Evolutionary conservation across 75 land plant genomes (phyloP).

Genomic region (Cryptomeria japonica): DNA sequence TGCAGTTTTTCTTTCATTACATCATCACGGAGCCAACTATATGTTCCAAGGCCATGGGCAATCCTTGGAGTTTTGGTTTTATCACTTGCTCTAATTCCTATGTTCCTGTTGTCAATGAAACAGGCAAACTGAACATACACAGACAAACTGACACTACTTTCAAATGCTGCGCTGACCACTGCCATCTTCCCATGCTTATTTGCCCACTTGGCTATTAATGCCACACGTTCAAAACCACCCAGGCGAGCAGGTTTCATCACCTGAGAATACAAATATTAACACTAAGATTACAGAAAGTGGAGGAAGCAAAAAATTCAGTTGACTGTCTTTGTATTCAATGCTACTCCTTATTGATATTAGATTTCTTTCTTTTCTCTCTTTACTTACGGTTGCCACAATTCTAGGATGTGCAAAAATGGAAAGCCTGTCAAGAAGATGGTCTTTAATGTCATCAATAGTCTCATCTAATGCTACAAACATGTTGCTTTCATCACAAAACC

Average conservation of each 20-base stretch:
- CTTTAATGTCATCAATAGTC: conserved; percentile 58
- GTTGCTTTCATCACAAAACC: conserved; percentile 79
- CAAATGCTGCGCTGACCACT: conserved; percentile 89
- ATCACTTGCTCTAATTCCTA: conserved; percentile 25
- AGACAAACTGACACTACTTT: conserved; percentile 73
- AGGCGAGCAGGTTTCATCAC: conserved; percentile 90
- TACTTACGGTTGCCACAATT: conserved; percentile 84
- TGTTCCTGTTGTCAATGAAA: conserved; percentile 55
- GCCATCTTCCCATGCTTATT: conserved; percentile 66
- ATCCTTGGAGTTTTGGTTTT: conserved; percentile 17
- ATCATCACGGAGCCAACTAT: conserved; percentile 82
- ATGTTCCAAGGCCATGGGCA: conserved; percentile 98
- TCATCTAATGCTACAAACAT: conserved; percentile 94
- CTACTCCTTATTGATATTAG: background rate
- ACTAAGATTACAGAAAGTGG: background rate
- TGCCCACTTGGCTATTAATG: conserved; percentile 73
- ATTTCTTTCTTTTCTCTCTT: background rate
- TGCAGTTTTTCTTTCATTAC: conserved; percentile 35
- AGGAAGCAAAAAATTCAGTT: background rate
- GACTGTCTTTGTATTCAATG: background rate
- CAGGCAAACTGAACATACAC: conserved; percentile 78
- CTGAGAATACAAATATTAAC: conserved; percentile 31
- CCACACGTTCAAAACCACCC: conserved; percentile 95
- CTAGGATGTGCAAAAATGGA: conserved; percentile 49
- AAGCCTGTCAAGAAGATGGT: conserved; percentile 40